Conservation (phyloP, 371 early-diverging fungal genomes). For the Mucor circinelloides region DNA sequence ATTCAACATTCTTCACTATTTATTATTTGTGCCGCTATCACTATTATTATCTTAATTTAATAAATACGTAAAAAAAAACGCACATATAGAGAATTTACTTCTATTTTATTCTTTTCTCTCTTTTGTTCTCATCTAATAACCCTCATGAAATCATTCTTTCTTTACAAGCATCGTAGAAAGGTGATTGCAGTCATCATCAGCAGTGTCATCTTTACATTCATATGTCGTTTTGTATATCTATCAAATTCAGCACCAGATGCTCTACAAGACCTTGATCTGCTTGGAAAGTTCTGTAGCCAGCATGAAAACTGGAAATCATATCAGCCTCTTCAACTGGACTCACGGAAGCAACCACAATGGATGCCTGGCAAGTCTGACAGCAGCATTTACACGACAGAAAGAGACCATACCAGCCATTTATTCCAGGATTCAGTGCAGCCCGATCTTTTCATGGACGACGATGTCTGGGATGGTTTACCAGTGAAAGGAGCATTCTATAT, state of each 20-base stretch:
- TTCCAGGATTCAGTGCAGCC: background rate
- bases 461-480: constrained; percentile 32
- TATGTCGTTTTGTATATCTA: background rate
- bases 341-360: background rate
- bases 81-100: background rate
- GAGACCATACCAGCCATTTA: background rate
- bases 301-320: background rate
- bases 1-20: background rate
- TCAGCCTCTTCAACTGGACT: background rate
- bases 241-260: background rate
- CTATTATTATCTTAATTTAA: background rate
- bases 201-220: background rate
- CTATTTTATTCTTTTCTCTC: background rate
- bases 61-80: background rate
- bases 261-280: background rate
- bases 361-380: background rate
- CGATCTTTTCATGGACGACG: background rate
- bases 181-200: background rate
- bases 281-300: background rate
- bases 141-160: background rate
- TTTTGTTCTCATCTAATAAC: background rate
- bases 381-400: constrained; percentile 9
- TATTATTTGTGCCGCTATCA: background rate
- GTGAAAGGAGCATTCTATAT: constrained; percentile 45
- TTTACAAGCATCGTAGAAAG: background rate